Conservation (phyloP, 2,329 filamentous ascomycete species). For the Lecanicillium sp. region DNA sequence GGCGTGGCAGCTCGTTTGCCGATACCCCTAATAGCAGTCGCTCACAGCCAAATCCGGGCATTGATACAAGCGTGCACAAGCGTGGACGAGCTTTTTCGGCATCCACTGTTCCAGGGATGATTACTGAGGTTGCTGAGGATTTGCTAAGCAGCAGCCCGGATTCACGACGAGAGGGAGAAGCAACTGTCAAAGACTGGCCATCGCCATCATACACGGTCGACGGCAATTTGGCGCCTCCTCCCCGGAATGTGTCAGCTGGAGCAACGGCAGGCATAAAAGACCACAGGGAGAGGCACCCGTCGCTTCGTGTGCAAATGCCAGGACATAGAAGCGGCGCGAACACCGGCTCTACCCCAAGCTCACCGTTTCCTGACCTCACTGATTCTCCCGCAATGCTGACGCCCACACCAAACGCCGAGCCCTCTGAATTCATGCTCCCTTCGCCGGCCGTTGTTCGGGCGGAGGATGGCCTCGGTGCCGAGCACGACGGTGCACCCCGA, state of each 20-base stretch:
- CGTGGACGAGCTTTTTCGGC: constrained; percentile 7
- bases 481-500: constrained; percentile 35
- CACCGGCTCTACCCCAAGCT: constrained; percentile 42
- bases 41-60: constrained; percentile 1
- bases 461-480: constrained; percentile 42
- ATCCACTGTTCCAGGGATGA: constrained; percentile 1
- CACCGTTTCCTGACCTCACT: constrained; percentile 63
- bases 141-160: background rate
- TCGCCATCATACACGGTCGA: constrained; percentile 31
- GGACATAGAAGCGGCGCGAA: constrained; percentile 37
- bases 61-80: constrained; percentile 10
- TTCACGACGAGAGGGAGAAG: background rate
- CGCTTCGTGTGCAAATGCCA: constrained; percentile 42
- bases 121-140: constrained; percentile 3
- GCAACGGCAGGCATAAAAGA: background rate
- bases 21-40: constrained; percentile 15
- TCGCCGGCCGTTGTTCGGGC: constrained; percentile 31
- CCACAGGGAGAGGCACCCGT: constrained; percentile 14
- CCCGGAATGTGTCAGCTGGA: constrained; percentile 18
- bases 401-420: constrained; percentile 34
- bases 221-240: constrained; percentile 38
- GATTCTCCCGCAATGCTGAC: constrained; percentile 49
- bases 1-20: constrained; percentile 25
- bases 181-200: constrained; percentile 18
- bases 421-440: constrained; percentile 52